A percentile compares a stretch with the other conserved stretches of the same genome.
Conservation (phyloP, 164 flowering plant species). For the Saururus chinensis region DNA sequence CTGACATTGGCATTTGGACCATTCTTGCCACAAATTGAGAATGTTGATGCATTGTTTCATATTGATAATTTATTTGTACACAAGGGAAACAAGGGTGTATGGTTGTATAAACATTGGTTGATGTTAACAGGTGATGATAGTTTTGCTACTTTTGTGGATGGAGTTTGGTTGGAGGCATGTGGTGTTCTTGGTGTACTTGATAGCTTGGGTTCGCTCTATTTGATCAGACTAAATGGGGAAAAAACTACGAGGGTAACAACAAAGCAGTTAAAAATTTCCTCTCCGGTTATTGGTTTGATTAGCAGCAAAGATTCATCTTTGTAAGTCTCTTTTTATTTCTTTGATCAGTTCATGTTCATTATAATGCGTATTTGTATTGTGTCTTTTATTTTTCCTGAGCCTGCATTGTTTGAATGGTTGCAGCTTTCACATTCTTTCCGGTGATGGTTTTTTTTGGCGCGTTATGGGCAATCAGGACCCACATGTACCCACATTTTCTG, state of each 20-base stretch:
- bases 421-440: conserved; percentile 48
- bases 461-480: conserved; percentile 60
- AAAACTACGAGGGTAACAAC: conserved; percentile 47
- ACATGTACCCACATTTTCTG: conserved; percentile 28
- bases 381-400: conserved; percentile 1
- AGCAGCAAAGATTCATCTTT: conserved; percentile 34
- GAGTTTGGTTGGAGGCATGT: conserved; percentile 82
- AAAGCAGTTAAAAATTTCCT: conserved; percentile 40
- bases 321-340: conserved; percentile 43
- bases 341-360: not conserved
- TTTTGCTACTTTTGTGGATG: conserved; percentile 33
- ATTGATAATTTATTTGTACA: not conserved
- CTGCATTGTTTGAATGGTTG: conserved; percentile 39
- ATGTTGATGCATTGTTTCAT: not conserved
- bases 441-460: conserved; percentile 71
- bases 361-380: not conserved
- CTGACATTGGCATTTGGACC: no score
- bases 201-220: conserved; percentile 44
- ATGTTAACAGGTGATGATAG: conserved; percentile 32
- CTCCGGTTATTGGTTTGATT: conserved; percentile 49
- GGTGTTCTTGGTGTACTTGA: conserved; percentile 72
- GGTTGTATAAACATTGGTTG: not conserved
- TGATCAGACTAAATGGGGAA: conserved; percentile 73
- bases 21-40: no score
- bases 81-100: not conserved